A percentile compares a stretch with the other conserved stretches of the same genome.
Evolutionary conservation across 768 basidiomycete species (phyloP).

Genomic region (Cystofilobasidium macerans): DNA sequence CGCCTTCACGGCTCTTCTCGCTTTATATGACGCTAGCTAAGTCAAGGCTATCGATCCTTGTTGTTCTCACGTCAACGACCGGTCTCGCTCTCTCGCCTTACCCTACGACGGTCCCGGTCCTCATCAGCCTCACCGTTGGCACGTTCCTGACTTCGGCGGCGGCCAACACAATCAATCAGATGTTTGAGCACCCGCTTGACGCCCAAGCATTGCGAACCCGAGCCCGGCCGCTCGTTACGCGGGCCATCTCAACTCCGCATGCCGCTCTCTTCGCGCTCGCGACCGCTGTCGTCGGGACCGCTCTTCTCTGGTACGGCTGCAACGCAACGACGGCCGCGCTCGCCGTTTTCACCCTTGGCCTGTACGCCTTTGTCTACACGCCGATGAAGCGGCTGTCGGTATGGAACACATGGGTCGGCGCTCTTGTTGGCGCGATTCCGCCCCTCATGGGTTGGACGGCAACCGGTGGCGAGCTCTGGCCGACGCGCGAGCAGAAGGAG

Average conservation of each 20-base stretch:
- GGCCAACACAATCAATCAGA: slow-evolving; percentile 87
- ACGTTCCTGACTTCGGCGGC: slow-evolving; percentile 84
- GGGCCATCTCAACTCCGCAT: slow-evolving; percentile 73
- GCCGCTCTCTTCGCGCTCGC: slow-evolving; percentile 64
- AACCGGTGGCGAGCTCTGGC: slow-evolving; percentile 66
- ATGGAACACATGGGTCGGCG: slow-evolving; percentile 86
- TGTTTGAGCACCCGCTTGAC: slow-evolving; percentile 89
- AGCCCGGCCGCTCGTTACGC: slow-evolving; percentile 69
- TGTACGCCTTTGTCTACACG: slow-evolving; percentile 88
- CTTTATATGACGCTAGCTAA: slow-evolving; percentile 77
- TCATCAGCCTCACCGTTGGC: slow-evolving; percentile 77
- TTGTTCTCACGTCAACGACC: slow-evolving; percentile 79
- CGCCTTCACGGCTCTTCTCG: slow-evolving; percentile 45
- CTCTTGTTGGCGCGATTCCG: slow-evolving; percentile 82
- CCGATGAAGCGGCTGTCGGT: slow-evolving; percentile 74
- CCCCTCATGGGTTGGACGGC: slow-evolving; percentile 99
- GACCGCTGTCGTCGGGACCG: slow-evolving; percentile 69
- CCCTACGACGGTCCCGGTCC: slow-evolving; percentile 67
- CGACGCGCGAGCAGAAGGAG: slow-evolving; percentile 51
- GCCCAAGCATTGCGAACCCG: slow-evolving; percentile 92
- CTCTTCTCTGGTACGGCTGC: slow-evolving; percentile 65
- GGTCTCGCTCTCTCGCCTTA: slow-evolving; percentile 86
- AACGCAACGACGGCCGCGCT: slow-evolving; percentile 76
- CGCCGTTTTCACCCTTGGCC: slow-evolving; percentile 68
- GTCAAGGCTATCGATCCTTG: slow-evolving; percentile 65